Conservation (phyloP, 208 protist genomes). For the Borovskyia barvae region DNA sequence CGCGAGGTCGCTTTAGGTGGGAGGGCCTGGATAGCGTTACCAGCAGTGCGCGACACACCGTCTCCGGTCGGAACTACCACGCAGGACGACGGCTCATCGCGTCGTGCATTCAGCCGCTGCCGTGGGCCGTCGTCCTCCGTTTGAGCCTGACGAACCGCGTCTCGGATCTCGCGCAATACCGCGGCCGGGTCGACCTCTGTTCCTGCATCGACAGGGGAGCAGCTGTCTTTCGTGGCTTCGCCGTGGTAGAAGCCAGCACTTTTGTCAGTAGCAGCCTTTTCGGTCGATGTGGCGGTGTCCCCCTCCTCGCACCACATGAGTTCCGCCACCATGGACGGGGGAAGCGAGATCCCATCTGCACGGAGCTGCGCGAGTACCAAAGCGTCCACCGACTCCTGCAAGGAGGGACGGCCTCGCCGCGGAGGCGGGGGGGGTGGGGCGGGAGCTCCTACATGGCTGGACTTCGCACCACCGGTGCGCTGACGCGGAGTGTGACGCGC, state of each 20-base stretch:
- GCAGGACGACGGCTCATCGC: too few species aligned
- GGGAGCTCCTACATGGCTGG: neutral
- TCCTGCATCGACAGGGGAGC: neutral
- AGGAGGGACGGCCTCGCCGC: conserved; percentile 13
- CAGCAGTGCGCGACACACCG: too few species aligned
- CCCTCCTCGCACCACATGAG: conserved; percentile 7
- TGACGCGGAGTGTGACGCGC: conserved; percentile 6
- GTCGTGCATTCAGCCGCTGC: neutral
- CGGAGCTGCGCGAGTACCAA: conserved; percentile 59
- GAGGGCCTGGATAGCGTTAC: too few species aligned
- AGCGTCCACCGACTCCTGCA: conserved; percentile 54
- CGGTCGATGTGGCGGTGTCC: neutral
- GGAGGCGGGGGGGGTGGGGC: neutral
- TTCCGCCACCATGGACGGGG: conserved; percentile 16
- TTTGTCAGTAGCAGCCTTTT: neutral
- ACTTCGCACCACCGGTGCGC: conserved; percentile 1
- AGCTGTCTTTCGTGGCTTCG: neutral
- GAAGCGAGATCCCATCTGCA: conserved; percentile 50
- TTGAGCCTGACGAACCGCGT: conserved; percentile 3
- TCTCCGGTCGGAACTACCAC: too few species aligned
- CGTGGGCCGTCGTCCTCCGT: neutral
- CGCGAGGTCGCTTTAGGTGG: too few species aligned
- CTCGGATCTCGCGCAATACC: conserved; percentile 18
- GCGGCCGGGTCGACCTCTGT: conserved; percentile 14
- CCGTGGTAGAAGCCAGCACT: neutral